A percentile compares a stretch with the other conserved stretches of the same genome.
These are phyloP conservation scores for Agapanthus africanus DNA, from an alignment of 106 monocot species.

Conservation along the genomic window DNA sequence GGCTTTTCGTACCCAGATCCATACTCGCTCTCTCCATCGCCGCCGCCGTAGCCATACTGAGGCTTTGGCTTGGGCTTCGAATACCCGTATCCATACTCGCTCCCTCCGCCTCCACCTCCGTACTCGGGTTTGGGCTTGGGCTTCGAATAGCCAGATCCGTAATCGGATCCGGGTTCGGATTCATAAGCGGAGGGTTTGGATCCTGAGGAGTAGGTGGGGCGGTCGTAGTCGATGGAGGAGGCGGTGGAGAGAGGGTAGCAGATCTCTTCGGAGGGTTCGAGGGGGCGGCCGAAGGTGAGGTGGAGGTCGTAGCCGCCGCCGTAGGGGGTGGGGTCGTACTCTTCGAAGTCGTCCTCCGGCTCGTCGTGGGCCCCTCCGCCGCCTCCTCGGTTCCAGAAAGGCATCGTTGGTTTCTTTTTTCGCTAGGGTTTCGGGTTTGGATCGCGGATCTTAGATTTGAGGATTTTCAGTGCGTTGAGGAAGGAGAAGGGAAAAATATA, in stretches of 20 bases:
- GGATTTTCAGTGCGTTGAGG: too few relatives aligned
- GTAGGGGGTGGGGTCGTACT: constrained; percentile 89
- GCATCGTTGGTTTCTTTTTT: too few relatives aligned
- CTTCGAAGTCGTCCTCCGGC: constrained; percentile 58
- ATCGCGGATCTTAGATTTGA: too few relatives aligned
- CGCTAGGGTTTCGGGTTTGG: too few relatives aligned
- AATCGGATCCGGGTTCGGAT: background rate
- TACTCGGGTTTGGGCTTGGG: too few relatives aligned
- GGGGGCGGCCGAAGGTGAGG: constrained; percentile 74
- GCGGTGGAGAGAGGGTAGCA: constrained; percentile 50
- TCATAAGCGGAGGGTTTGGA: constrained; percentile 39
- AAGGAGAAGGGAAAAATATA: too few relatives aligned
- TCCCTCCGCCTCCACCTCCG: constrained; percentile 9
- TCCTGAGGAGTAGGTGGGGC: constrained; percentile 49
- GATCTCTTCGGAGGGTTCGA: constrained; percentile 66
- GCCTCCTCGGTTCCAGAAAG: constrained; percentile 15
- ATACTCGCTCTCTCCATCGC: constrained; percentile 7
- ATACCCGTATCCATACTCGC: constrained; percentile 25
- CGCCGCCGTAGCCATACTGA: too few relatives aligned
- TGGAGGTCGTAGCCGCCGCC: constrained; percentile 78
- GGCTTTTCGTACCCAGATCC: constrained; percentile 16
- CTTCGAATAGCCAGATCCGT: too few relatives aligned
- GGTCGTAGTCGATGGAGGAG: constrained; percentile 36
- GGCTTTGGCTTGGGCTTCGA: constrained; percentile 3
- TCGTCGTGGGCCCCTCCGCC: constrained; percentile 16